Conservation (phyloP, 2,329 filamentous ascomycete genomes). For the Graphilbum sp. region DNA sequence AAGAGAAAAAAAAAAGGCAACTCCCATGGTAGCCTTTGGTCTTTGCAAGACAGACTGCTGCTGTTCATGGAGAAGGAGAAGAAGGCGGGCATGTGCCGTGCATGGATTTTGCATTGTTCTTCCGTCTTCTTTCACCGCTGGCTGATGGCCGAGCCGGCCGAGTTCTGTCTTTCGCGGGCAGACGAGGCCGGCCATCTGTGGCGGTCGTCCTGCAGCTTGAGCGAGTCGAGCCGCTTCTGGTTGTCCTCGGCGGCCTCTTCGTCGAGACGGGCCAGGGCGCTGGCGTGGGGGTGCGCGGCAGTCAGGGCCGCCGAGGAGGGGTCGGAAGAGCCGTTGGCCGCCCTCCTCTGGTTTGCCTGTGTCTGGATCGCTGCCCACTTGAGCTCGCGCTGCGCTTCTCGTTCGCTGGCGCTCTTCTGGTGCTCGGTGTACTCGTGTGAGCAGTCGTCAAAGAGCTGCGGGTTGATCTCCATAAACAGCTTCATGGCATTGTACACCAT, state of each 20-base stretch:
- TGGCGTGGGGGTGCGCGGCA: constrained; percentile 21
- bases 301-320: constrained; percentile 17
- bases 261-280: constrained; percentile 38
- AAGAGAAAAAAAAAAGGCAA: no score
- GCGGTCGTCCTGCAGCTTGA: constrained; percentile 71
- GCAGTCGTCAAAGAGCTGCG: constrained; percentile 94
- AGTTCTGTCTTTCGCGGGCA: constrained; percentile 38
- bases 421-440: constrained; percentile 96
- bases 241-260: constrained; percentile 77
- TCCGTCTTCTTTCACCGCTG: constrained; percentile 23
- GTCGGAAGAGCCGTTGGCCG: constrained; percentile 19
- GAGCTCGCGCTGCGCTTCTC: constrained; percentile 64
- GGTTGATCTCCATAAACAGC: constrained; percentile 99
- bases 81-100: no score
- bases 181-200: constrained; percentile 26
- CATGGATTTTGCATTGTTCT: no score
- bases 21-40: no score
- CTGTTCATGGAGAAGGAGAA: constrained; percentile 2
- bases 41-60: no score
- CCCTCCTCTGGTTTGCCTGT: constrained; percentile 55
- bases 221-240: constrained; percentile 72
- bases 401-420: constrained; percentile 77
- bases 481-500: constrained; percentile 99
- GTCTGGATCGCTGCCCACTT: constrained; percentile 82
- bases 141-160: constrained; percentile 36